These are phyloP conservation scores for Hibiscus tridactylites DNA, from an alignment of 345 rosid species.

Conservation along the genomic window DNA sequence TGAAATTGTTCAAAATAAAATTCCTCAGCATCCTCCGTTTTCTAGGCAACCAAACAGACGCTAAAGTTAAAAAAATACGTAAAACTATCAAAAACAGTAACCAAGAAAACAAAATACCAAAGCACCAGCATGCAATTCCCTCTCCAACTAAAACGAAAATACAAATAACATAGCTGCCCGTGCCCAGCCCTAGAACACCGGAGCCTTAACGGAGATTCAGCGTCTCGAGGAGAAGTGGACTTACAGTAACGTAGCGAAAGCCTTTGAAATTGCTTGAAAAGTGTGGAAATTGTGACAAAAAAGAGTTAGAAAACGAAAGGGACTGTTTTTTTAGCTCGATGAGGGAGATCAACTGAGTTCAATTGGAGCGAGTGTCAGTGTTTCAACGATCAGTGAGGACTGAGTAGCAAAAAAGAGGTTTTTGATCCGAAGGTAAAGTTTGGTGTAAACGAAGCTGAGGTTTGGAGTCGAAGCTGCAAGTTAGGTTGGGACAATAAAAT, in stretches of 20 bases:
- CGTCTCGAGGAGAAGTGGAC: slow-evolving; percentile 11
- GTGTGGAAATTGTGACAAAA: slow-evolving; percentile 8
- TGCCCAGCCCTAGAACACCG: slow-evolving; percentile 10
- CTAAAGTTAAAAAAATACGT: background rate
- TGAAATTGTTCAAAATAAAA: background rate
- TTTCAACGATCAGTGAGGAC: slow-evolving; percentile 35
- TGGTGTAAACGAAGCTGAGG: slow-evolving; percentile 10
- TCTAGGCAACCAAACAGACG: slow-evolving; percentile 6
- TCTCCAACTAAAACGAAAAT: slow-evolving; percentile 5
- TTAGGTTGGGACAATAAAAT: background rate
- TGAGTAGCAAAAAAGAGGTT: slow-evolving; percentile 32
- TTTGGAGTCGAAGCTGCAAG: slow-evolving; percentile 26
- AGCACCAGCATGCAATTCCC: slow-evolving; percentile 8
- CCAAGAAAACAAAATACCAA: slow-evolving; percentile 22
- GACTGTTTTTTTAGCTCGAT: background rate
- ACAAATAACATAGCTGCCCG: slow-evolving; percentile 14
- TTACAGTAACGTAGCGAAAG: slow-evolving; percentile 20
- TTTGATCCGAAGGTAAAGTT: slow-evolving; percentile 23
- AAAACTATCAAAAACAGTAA: background rate
- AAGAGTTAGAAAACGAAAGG: slow-evolving; percentile 21
- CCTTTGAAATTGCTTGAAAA: slow-evolving; percentile 19
- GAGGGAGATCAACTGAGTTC: slow-evolving; percentile 32
- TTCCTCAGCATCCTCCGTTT: background rate
- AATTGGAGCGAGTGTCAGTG: slow-evolving; percentile 40
- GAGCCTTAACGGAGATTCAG: slow-evolving; percentile 17